Evolutionary conservation across 306 rosid genomes (phyloP).

Genomic region (Cajanus cajan): DNA sequence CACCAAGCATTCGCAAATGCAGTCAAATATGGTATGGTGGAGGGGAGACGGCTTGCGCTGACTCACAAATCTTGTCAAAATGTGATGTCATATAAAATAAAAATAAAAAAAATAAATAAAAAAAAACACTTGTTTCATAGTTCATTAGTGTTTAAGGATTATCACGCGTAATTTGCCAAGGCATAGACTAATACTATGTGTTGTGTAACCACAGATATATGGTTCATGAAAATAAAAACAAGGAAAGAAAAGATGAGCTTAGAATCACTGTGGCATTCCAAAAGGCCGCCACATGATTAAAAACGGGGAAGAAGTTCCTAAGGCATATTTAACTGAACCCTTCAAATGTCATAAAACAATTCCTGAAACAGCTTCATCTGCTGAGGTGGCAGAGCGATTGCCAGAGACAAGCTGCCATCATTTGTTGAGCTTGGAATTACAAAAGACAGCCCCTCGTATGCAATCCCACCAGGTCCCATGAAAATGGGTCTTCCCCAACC

Average conservation of each 20-base stretch:
- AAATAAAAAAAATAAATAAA: background rate
- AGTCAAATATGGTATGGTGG: background rate
- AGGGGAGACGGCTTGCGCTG: background rate
- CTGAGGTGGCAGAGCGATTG: conserved; percentile 50
- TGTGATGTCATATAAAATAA: conserved; percentile 10
- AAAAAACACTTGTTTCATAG: conserved; percentile 11
- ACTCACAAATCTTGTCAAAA: background rate
- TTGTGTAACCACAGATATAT: background rate
- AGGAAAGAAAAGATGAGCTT: conserved; percentile 14
- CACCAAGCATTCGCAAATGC: background rate
- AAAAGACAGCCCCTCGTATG: conserved; percentile 74
- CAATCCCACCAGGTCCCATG: conserved; percentile 95
- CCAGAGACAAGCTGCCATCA: conserved; percentile 65
- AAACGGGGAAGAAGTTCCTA: background rate
- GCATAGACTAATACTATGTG: background rate
- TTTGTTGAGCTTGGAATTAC: conserved; percentile 62
- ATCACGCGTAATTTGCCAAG: background rate
- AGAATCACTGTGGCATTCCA: conserved; percentile 21
- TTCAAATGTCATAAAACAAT: conserved; percentile 50
- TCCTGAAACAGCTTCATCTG: conserved; percentile 61
- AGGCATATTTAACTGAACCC: background rate
- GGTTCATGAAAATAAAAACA: background rate
- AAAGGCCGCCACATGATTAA: background rate
- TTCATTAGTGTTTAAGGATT: conserved; percentile 19
- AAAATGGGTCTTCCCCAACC: conserved; percentile 96